Evolutionary conservation across 2,329 filamentous ascomycete species (phyloP).

Genomic region (Chrysosporium keratinophilum): DNA sequence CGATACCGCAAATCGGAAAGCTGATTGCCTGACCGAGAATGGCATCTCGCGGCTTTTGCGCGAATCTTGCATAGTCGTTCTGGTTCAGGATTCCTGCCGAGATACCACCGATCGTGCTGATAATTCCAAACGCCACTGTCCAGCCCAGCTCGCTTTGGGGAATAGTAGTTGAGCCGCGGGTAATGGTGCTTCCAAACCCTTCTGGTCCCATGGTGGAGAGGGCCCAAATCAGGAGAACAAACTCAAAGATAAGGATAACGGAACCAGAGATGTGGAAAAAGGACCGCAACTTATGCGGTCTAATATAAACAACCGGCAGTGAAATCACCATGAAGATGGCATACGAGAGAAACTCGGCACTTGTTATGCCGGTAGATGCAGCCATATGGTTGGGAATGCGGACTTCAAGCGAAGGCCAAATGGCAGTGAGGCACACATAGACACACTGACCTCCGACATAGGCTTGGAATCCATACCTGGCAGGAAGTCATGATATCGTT

Average conservation of each 20-base stretch:
- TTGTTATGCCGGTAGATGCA: constrained; percentile 27
- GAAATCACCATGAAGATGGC: constrained; percentile 30
- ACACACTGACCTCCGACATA: constrained; percentile 31
- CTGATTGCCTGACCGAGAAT: constrained; percentile 36
- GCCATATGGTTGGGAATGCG: constrained; percentile 28
- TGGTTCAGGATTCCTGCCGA: constrained; percentile 41
- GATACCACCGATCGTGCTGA: constrained; percentile 36
- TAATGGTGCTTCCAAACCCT: constrained; percentile 11
- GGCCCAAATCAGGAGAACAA: constrained; percentile 15
- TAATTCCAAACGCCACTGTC: constrained; percentile 33
- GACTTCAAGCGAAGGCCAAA: constrained; percentile 25
- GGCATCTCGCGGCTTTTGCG: constrained; percentile 31
- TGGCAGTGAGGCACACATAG: constrained; percentile 16
- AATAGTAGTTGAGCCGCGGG: constrained; percentile 4
- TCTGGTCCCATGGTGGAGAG: constrained; percentile 11
- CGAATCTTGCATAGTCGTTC: constrained; percentile 38
- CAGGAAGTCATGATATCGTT: background rate
- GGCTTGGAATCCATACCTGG: constrained; percentile 34
- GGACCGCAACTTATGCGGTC: constrained; percentile 24
- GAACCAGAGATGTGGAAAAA: constrained; percentile 13
- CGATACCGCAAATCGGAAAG: constrained; percentile 18
- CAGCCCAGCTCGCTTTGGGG: constrained; percentile 24
- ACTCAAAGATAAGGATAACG: constrained; percentile 11
- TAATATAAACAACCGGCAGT: constrained; percentile 37
- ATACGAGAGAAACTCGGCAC: constrained; percentile 28